Conservation (phyloP, 345 rosid species). For the Durio zibethinus region DNA sequence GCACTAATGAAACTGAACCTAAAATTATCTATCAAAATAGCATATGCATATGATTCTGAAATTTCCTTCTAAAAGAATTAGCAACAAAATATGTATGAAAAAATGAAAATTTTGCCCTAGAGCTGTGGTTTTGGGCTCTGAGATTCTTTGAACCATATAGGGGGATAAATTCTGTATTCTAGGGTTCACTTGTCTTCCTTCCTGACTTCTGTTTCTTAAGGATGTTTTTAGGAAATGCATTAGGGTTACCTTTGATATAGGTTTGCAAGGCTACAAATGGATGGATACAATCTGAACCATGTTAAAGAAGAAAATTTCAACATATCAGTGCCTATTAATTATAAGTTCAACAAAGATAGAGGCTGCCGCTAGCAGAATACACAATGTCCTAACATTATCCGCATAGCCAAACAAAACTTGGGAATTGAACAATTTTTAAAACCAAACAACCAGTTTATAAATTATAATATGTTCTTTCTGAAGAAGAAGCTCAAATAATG, state of each 20-base stretch:
- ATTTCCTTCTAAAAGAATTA: background rate
- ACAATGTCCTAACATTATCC: background rate
- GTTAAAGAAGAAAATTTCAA: background rate
- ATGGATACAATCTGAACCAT: slow-evolving; percentile 88
- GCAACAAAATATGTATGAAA: background rate
- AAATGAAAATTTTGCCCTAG: slow-evolving; percentile 15
- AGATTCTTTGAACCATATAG: slow-evolving; percentile 58
- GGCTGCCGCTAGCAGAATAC: background rate
- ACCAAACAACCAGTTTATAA: background rate
- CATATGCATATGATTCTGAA: background rate
- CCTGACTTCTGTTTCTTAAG: slow-evolving; percentile 35
- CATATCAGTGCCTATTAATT: background rate
- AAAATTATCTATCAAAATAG: background rate
- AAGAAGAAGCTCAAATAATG: background rate
- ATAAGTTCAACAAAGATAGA: background rate
- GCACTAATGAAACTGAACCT: no score
- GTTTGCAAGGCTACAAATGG: slow-evolving; percentile 82
- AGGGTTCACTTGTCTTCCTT: slow-evolving; percentile 46
- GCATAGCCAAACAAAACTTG: background rate
- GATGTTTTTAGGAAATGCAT: slow-evolving; percentile 62
- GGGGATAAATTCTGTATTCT: slow-evolving; percentile 62
- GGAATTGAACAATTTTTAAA: background rate
- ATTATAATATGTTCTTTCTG: background rate
- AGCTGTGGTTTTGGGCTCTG: slow-evolving; percentile 49
- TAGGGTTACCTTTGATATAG: slow-evolving; percentile 73